Base-by-base conservation (phyloP, 2,329 filamentous ascomycete genomes). In the Pseudogymnoascus destructans region DNA sequence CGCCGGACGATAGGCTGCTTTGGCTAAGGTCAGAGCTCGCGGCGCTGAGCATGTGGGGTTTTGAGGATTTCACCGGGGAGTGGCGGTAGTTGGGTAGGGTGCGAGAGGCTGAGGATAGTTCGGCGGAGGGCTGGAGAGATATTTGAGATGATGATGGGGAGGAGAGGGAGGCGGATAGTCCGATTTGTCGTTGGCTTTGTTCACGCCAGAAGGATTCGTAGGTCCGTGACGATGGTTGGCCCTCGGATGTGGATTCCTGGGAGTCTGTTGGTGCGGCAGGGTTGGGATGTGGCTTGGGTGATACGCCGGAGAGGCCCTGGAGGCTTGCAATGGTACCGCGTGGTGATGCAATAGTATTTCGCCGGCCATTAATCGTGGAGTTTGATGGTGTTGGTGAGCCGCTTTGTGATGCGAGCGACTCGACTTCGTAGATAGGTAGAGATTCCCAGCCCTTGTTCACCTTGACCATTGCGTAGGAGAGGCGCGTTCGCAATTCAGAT, bases 381-480 rank as follows among this genome's bases (percentile, higher is more conserved):
- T 77, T 73, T 70, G 78, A 79, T 55, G 85, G 77, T 32, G 77
- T 74, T 23, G 84, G 82, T 1, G 85, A 88, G 17, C 76, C 79
- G 59, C 78, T 79, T 58, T 86, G 82, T 1, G 87, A 88, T 8
- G 87, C 81, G 38, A 89, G 73, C 52, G 80, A 81, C 71, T 92
- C 89, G 27, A 92, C 80, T 70, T 92, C 87, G 58, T 86, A 84
- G 59, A 93, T 81, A 15, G 82, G 83, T 62, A 86, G 83, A 55
- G 84, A 79, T 71, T 95, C 87, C 86, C 90, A 93, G 60, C 89
- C 89, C 68, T 95, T 84, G 69, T 89, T 89, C 38, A 96, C 87
- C 71, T 95, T 96, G 68, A 95, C 80, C 80, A 95, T 93, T 63
- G 92, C 92, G 71, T 96, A 96, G 5, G 89, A 89, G 25, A 97